These are phyloP conservation scores for Fagus sylvatica DNA, from an alignment of 306 rosid genomes.

Conservation along the genomic window DNA sequence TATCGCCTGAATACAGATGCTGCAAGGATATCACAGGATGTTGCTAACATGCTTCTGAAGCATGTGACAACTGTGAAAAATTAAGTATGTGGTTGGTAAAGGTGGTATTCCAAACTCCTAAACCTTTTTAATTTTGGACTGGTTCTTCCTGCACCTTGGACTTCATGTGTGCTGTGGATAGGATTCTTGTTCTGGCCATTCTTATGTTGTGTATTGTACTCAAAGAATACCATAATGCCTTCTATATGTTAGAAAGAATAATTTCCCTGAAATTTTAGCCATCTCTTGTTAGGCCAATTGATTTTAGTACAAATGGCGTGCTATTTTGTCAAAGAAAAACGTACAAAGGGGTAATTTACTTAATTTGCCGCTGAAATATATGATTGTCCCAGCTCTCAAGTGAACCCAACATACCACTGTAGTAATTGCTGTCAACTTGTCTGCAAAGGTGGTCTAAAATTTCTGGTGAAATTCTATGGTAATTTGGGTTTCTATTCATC, in stretches of 20 bases:
- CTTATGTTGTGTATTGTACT: constrained; percentile 24
- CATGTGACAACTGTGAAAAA: constrained; percentile 74
- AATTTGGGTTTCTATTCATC: too few relatives aligned
- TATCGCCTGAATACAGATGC: constrained; percentile 59
- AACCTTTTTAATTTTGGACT: constrained; percentile 24
- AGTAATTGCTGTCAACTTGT: too few relatives aligned
- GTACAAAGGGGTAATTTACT: too few relatives aligned
- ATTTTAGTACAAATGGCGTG: not conserved
- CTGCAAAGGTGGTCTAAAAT: too few relatives aligned
- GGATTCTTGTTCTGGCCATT: constrained; percentile 29
- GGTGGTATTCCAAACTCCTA: constrained; percentile 20
- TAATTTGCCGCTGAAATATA: too few relatives aligned
- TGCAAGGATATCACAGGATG: constrained; percentile 66
- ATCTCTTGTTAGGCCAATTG: not conserved
- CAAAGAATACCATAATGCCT: constrained; percentile 25
- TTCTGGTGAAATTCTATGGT: too few relatives aligned
- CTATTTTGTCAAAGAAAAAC: not conserved
- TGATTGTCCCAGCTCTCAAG: too few relatives aligned
- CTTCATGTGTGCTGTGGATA: constrained; percentile 27
- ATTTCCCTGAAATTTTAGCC: constrained; percentile 7
- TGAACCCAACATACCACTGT: too few relatives aligned
- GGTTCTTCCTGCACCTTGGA: constrained; percentile 29
- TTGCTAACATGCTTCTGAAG: constrained; percentile 77
- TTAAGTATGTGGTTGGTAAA: constrained; percentile 36
- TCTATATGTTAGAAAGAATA: constrained; percentile 1